Evolutionary conservation across 441 rosid species (phyloP).

Genomic region (Pelargonium australe): DNA sequence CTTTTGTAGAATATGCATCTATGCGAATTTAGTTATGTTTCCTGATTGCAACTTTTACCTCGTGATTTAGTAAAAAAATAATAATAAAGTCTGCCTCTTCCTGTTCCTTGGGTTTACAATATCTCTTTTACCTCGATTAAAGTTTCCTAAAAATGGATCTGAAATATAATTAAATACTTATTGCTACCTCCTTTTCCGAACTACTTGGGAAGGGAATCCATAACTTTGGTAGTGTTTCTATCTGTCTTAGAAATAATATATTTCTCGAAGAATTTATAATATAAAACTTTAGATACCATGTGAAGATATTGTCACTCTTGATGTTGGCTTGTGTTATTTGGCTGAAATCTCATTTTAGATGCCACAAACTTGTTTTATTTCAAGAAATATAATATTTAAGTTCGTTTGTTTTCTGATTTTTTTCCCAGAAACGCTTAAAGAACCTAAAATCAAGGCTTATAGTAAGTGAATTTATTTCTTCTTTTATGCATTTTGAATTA

Average conservation of each 20-base stretch:
- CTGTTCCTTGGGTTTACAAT: neutral
- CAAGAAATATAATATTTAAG: neutral
- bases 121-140: neutral
- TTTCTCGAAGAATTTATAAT: neutral
- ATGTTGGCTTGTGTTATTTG: neutral
- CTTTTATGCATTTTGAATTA: conserved; percentile 9
- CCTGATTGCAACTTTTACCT: neutral
- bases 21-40: neutral
- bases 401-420: conserved; percentile 1
- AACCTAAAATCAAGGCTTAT: conserved; percentile 62
- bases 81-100: neutral
- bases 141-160: neutral
- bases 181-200: conserved; percentile 2
- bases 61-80: neutral
- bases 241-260: neutral
- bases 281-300: too few relatives aligned
- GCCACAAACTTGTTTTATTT: neutral
- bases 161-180: neutral
- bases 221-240: neutral
- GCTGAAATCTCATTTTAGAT: neutral
- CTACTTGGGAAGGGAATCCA: conserved; percentile 2
- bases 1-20: neutral
- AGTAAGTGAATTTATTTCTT: conserved; percentile 38
- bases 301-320: neutral
- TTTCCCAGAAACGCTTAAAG: conserved; percentile 74